phyloP scores from a whole-genome alignment of 1,284 basidiomycete species.

The Earliella scabrosa region DNA sequence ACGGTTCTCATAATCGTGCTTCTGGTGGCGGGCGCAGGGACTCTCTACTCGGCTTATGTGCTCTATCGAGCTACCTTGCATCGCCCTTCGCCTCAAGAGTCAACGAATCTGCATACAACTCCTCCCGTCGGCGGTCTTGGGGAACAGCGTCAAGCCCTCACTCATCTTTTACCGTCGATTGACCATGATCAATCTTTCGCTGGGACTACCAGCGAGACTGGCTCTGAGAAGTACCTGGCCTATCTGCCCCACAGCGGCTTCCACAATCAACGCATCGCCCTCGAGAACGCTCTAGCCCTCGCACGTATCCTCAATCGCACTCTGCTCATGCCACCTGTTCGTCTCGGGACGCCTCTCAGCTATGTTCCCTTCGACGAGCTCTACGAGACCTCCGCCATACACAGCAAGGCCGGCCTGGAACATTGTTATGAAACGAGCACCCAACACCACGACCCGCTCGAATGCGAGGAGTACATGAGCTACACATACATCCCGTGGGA shows the following conservation, averaged over 20 bases:
- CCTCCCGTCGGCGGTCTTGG: not conserved
- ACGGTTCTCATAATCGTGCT: slow-evolving; percentile 10
- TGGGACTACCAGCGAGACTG: no score
- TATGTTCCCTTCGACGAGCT: slow-evolving; percentile 68
- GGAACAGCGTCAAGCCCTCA: not conserved
- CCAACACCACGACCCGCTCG: slow-evolving; percentile 40
- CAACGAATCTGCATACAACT: not conserved
- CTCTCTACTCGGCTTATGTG: slow-evolving; percentile 8
- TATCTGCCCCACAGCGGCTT: slow-evolving; percentile 82
- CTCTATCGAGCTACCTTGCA: not conserved
- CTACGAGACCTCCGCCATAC: slow-evolving; percentile 48
- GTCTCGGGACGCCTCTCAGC: slow-evolving; percentile 64
- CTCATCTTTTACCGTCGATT: no score
- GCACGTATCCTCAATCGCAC: slow-evolving; percentile 74
- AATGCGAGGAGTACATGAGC: slow-evolving; percentile 62
- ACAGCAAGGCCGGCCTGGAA: slow-evolving; percentile 53
- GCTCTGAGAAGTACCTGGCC: slow-evolving; percentile 55
- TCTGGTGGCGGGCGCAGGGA: slow-evolving; percentile 1
- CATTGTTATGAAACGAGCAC: slow-evolving; percentile 50
- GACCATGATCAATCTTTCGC: not conserved
- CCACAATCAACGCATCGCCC: slow-evolving; percentile 83
- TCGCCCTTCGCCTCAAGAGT: not conserved
- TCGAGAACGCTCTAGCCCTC: slow-evolving; percentile 80
- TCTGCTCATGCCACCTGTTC: slow-evolving; percentile 71
- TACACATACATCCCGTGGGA: slow-evolving; percentile 71